These are phyloP conservation scores for Aspergillus bertholletiae DNA, from an alignment of 495 filamentous ascomycete species.

Conservation along the genomic window DNA sequence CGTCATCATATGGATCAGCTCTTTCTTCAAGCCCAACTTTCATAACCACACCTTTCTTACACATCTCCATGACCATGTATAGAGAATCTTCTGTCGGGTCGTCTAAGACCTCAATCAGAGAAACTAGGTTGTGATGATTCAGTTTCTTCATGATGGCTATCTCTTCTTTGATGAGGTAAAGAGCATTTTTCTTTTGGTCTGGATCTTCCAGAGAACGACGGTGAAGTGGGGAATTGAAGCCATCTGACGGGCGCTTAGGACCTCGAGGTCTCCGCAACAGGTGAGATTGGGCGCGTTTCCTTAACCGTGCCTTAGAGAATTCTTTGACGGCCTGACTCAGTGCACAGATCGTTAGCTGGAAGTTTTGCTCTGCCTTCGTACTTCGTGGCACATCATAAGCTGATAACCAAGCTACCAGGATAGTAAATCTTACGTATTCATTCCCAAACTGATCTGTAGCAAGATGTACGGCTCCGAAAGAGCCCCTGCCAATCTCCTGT, in stretches of 20 bases:
- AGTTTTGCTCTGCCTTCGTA: background rate
- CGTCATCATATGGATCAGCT: constrained; percentile 79
- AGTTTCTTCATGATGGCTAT: constrained; percentile 99
- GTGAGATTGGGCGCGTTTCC: constrained; percentile 91
- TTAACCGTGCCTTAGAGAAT: constrained; percentile 88
- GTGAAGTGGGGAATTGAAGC: constrained; percentile 63
- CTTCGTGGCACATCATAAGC: background rate
- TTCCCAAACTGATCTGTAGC: constrained; percentile 86
- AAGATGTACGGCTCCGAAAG: constrained; percentile 91
- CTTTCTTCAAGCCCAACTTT: constrained; percentile 84
- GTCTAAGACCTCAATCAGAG: constrained; percentile 88
- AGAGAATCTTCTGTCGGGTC: constrained; percentile 93
- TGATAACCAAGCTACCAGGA: too few relatives aligned
- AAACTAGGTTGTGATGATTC: constrained; percentile 89
- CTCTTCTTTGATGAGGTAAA: constrained; percentile 90
- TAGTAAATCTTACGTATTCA: constrained; percentile 92
- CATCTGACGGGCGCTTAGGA: constrained; percentile 49
- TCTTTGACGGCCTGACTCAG: constrained; percentile 81
- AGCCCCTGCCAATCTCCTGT: constrained; percentile 93
- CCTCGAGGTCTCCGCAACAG: constrained; percentile 69
- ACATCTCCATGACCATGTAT: constrained; percentile 99
- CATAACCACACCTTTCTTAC: constrained; percentile 97
- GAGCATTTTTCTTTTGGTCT: constrained; percentile 67
- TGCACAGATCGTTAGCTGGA: background rate
- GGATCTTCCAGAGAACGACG: constrained; percentile 46